Percentiles rank a stretch among this genome's conserved stretches.
Conservation (phyloP, 2,329 filamentous ascomycete species). For the Aspergillus persii region DNA sequence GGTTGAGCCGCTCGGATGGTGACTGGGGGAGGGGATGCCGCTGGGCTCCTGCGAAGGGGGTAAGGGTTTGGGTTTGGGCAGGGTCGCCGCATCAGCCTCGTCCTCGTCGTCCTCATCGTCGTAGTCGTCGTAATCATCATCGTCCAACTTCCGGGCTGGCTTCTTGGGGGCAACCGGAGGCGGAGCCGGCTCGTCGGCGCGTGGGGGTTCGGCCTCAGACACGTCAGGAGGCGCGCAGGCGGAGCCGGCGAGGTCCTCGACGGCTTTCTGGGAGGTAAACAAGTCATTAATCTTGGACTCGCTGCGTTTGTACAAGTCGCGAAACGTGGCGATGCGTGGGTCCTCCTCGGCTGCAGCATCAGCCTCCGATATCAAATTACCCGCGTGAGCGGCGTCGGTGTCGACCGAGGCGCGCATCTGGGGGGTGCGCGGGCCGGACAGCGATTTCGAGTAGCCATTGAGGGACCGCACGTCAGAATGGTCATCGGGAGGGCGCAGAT, state of each 20-base stretch:
- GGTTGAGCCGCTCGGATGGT: constrained; percentile 64
- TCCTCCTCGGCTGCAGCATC: constrained; percentile 66
- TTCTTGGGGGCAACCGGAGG: constrained; percentile 50
- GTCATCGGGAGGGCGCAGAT: constrained; percentile 63
- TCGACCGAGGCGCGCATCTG: constrained; percentile 44
- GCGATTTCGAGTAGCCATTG: constrained; percentile 45
- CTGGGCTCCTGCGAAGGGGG: constrained; percentile 55
- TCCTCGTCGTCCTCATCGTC: constrained; percentile 59
- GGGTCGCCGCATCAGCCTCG: constrained; percentile 48
- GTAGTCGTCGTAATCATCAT: constrained; percentile 71
- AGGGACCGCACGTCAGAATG: constrained; percentile 40
- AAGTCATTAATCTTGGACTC: constrained; percentile 74
- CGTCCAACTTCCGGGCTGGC: constrained; percentile 71
- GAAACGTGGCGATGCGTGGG: constrained; percentile 68
- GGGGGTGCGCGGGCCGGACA: constrained; percentile 45
- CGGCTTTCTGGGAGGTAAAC: constrained; percentile 55
- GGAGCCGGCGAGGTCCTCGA: constrained; percentile 32
- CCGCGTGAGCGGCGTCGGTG: constrained; percentile 48
- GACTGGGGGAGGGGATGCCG: constrained; percentile 67
- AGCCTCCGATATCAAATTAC: constrained; percentile 48
- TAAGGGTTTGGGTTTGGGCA: constrained; percentile 51
- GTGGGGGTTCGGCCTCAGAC: constrained; percentile 31
- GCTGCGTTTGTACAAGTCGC: constrained; percentile 71
- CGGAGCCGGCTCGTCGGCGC: constrained; percentile 51
- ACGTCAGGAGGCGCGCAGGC: constrained; percentile 51